phyloP scores from a whole-genome alignment of 106 monocot species.

The Agapanthus africanus region DNA sequence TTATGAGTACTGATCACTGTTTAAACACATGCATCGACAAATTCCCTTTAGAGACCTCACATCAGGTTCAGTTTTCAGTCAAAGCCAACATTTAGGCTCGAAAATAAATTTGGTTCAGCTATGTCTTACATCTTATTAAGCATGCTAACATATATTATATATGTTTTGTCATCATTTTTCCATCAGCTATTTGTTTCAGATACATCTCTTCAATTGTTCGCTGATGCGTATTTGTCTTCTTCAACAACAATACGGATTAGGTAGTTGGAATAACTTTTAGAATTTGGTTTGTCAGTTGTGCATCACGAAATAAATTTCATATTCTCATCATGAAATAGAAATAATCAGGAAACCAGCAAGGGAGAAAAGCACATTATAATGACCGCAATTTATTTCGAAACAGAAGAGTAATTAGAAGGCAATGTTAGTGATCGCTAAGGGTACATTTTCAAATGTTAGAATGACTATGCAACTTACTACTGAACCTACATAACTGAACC shows the following conservation, averaged over 20 bases:
- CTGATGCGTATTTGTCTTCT: not conserved
- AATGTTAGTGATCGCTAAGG: not conserved
- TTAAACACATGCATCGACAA: not conserved
- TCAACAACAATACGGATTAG: not conserved
- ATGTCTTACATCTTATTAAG: not conserved
- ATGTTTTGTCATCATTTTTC: not conserved
- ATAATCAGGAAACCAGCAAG: not conserved
- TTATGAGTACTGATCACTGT: not conserved
- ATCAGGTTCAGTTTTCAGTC: not conserved
- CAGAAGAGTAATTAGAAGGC: not conserved
- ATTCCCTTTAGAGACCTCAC: not conserved
- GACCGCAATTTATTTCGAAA: not conserved
- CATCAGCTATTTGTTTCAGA: not conserved
- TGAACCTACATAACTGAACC: not conserved
- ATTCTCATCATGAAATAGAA: not conserved
- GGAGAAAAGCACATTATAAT: not conserved
- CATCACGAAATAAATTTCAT: not conserved
- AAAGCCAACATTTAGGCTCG: not conserved
- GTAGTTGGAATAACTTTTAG: not conserved
- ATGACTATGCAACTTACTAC: not conserved
- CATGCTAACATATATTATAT: not conserved
- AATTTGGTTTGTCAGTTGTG: not conserved
- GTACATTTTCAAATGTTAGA: not conserved
- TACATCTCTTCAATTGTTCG: not conserved
- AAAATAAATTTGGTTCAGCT: not conserved